phyloP scores from a whole-genome alignment of 805 yeast species.

The Pichia pseudocactophila region DNA sequence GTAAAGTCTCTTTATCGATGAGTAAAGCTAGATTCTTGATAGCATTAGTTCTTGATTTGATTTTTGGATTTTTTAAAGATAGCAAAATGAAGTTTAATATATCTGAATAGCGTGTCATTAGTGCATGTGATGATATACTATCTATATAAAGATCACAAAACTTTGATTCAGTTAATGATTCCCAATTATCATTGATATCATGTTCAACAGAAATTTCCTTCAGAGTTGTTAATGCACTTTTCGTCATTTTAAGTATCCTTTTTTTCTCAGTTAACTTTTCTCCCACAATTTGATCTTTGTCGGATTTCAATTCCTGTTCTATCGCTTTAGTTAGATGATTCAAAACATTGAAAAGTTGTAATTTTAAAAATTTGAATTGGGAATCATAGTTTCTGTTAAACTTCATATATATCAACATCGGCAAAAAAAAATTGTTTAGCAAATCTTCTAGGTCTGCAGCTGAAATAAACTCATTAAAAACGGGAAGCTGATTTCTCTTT shows the following conservation, averaged over 20 bases:
- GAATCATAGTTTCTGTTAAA: background rate
- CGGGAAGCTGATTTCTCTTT: slow-evolving; percentile 1
- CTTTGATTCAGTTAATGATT: background rate
- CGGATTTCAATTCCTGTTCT: background rate
- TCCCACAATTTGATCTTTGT: background rate
- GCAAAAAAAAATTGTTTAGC: background rate
- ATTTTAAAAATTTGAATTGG: no score
- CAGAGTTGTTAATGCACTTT: background rate
- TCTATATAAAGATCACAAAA: slow-evolving; percentile 14
- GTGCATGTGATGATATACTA: slow-evolving; percentile 25
- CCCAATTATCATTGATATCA: background rate
- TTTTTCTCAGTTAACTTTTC: background rate
- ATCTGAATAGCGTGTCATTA: slow-evolving; percentile 38
- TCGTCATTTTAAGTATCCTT: background rate
- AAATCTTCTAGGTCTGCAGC: background rate
- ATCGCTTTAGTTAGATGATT: background rate
- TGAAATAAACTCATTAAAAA: slow-evolving; percentile 10
- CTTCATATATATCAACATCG: background rate
- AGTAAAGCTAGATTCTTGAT: slow-evolving; percentile 52
- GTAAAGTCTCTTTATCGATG: slow-evolving; percentile 41
- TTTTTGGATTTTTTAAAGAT: slow-evolving; percentile 39
- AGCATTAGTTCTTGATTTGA: slow-evolving; percentile 53
- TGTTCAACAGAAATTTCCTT: background rate
- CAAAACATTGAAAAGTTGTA: background rate
- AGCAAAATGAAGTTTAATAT: slow-evolving; percentile 43